Base-by-base conservation (phyloP, 805 yeast genomes). In the Candida nemodendra region DNA sequence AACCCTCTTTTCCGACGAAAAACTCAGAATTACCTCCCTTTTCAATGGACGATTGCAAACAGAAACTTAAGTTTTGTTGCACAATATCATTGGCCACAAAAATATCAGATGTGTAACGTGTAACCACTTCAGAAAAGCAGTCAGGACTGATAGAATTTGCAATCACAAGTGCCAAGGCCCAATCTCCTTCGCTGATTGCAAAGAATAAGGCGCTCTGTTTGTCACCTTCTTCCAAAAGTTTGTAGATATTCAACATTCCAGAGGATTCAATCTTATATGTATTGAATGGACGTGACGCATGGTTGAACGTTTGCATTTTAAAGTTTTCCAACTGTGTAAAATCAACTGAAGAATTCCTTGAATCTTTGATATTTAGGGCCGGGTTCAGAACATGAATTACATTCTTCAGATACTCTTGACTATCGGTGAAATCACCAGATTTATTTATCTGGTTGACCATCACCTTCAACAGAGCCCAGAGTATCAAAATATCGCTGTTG, bases 141-240 rank as follows among this genome's bases (percentile, higher is more conserved):
- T 77, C 80, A 15, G 76, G 74, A 2, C 93, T 83, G 18, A 78
- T 64, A 13, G 86, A 59, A 42, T 81, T 74, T 1, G 95, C 80
- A 34, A 90, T 65, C 21, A 88, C 57, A 38, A 91, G 61, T 0
- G 96, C 84, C 59, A 89, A 68, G 0, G 91, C 79, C 83, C 86
- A 90, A 47, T 86, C 85, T 8, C 78, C 74, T 36, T 76, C 74
- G 2, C 72, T 66, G 14, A 89, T 57, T 1, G 93, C 80, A 38
- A 69, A 64, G 17, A 72, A 67, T 32, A 89, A 61, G 0, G 96
- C 96, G 4, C 69, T 73, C 11, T 74, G 77, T 17, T 79, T 74
- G 39, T 81, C 71, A 1, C 96, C 96, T 4, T 65, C 60, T 47
- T 78, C 80, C 27, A 79, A 64, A 29, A 68, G 56, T 47, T 59